phyloP scores from a whole-genome alignment of 352 stramenopile genomes.

The Phytophthora aleatoria region DNA sequence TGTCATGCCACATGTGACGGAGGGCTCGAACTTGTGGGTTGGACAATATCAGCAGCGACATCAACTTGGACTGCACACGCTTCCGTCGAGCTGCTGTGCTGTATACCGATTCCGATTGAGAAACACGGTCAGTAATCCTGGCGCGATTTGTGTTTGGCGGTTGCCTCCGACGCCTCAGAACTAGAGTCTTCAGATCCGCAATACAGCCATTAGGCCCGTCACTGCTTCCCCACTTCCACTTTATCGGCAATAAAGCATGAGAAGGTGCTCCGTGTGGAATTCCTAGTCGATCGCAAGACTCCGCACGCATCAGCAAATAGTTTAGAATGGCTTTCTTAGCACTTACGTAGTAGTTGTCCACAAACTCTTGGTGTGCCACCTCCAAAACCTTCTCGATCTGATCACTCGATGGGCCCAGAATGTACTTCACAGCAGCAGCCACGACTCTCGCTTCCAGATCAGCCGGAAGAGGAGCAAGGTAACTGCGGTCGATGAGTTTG shows the following conservation, averaged over 20 bases:
- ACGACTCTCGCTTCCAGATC: constrained; percentile 51
- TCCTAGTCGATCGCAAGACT: constrained; percentile 47
- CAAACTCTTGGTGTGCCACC: constrained; percentile 47
- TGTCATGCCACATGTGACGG: constrained; percentile 69
- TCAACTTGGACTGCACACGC: constrained; percentile 47
- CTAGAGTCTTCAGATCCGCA: constrained; percentile 53
- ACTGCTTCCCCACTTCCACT: constrained; percentile 77
- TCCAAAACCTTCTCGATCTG: constrained; percentile 53
- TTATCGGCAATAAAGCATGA: constrained; percentile 45
- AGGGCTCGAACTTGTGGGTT: constrained; percentile 56
- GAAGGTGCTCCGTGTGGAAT: constrained; percentile 55
- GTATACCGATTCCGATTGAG: not conserved
- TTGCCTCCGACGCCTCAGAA: not conserved
- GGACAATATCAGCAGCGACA: constrained; percentile 47
- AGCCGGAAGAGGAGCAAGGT: constrained; percentile 42
- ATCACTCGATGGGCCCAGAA: constrained; percentile 33
- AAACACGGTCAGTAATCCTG: constrained; percentile 1
- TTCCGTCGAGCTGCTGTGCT: constrained; percentile 42
- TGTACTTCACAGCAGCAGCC: constrained; percentile 57
- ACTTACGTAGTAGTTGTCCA: constrained; percentile 65
- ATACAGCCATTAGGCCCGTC: constrained; percentile 54
- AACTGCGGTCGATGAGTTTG: constrained; percentile 45
- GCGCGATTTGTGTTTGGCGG: not conserved
- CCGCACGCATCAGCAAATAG: constrained; percentile 59
- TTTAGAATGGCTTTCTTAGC: constrained; percentile 80